Evolutionary conservation across 192 early-diverging fungal genomes (phyloP).

Genomic region (Mortierella hygrophila): DNA sequence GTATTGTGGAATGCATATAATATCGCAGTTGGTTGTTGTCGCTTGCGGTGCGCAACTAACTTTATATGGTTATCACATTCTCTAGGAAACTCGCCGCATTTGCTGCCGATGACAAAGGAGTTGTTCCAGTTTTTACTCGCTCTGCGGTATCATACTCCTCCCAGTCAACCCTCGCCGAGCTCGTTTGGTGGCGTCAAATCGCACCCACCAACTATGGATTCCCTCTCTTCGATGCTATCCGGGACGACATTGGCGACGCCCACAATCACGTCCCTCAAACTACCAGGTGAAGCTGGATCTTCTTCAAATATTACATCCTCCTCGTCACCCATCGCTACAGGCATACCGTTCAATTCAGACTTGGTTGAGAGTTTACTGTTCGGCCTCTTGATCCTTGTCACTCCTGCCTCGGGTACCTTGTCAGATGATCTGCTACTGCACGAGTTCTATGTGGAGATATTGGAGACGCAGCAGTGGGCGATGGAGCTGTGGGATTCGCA

Average conservation of each 20-base stretch:
- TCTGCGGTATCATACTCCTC: conserved; percentile 37
- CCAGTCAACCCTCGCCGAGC: conserved; percentile 14
- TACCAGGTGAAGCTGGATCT: conserved; percentile 11
- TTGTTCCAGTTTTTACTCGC: conserved; percentile 40
- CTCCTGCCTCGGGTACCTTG: conserved; percentile 18
- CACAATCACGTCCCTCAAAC: conserved; percentile 28
- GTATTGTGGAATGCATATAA: not conserved
- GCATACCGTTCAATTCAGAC: conserved; percentile 21
- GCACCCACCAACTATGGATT: not conserved
- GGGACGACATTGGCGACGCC: conserved; percentile 13
- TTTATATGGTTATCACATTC: not conserved
- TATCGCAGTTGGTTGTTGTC: no score
- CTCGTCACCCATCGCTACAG: not conserved
- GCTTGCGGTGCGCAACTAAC: no score
- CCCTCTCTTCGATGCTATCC: conserved; percentile 1
- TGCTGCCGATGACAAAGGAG: conserved; percentile 39
- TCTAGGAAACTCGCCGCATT: conserved; percentile 45
- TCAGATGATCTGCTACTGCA: conserved; percentile 28
- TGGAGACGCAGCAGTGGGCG: conserved; percentile 45
- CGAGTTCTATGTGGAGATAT: conserved; percentile 45
- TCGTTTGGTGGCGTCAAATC: not conserved
- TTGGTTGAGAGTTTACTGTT: conserved; percentile 35
- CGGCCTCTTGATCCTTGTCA: conserved; percentile 40
- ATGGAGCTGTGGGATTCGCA: conserved; percentile 46
- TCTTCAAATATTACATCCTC: not conserved